A percentile compares a stretch with the other conserved stretches of the same genome.
phyloP scores from a whole-genome alignment of 805 yeast species.

The Candida qinlingensis region DNA sequence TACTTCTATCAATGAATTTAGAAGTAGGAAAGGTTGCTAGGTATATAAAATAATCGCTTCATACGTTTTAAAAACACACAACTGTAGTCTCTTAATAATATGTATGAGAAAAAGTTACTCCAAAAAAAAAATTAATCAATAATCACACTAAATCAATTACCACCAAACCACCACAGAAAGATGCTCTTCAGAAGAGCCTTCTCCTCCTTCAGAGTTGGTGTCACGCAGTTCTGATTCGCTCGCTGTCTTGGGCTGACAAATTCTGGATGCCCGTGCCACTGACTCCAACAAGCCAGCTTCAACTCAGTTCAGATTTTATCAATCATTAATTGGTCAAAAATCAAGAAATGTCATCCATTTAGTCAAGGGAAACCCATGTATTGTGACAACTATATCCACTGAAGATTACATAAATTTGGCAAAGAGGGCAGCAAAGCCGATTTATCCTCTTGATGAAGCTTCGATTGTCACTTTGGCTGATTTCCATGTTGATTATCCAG shows the following conservation, averaged over 20 bases:
- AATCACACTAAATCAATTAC: background rate
- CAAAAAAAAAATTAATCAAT: background rate
- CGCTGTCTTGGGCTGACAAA: conserved; percentile 16
- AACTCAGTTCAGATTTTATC: conserved; percentile 24
- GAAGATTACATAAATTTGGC: conserved; percentile 41
- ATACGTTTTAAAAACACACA: too few species aligned
- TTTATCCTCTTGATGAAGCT: conserved; percentile 44
- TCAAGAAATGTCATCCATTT: conserved; percentile 31
- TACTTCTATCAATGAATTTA: too few species aligned
- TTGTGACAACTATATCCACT: conserved; percentile 31
- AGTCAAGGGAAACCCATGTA: conserved; percentile 25
- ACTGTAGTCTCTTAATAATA: too few species aligned
- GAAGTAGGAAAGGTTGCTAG: too few species aligned
- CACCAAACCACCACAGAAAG: too few species aligned
- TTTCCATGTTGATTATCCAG: conserved; percentile 38
- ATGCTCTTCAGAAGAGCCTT: conserved; percentile 2
- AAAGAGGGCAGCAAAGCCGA: conserved; percentile 44
- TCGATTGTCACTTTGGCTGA: conserved; percentile 43
- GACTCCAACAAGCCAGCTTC: conserved; percentile 13
- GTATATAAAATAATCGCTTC: too few species aligned
- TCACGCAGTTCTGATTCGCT: conserved; percentile 17
- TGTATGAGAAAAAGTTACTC: too few species aligned
- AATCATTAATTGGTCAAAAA: conserved; percentile 35
- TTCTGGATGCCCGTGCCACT: conserved; percentile 25
- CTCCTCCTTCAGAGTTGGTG: conserved; percentile 14